Conservation (phyloP, 177 flowering plant genomes). For the Vitis hybrid region DNA sequence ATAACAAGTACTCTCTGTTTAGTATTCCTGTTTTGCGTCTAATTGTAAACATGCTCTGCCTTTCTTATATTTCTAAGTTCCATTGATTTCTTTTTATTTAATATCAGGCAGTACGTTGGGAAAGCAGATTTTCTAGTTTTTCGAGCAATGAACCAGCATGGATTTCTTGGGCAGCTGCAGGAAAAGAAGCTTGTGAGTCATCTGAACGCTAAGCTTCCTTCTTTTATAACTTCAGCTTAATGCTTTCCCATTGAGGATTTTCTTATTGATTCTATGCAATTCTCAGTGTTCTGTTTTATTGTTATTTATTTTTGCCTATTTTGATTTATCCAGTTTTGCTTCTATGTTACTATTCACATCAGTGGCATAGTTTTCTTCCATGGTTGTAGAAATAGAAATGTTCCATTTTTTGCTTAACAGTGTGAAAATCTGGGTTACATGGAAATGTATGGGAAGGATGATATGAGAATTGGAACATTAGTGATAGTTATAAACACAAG, state of each 20-base stretch:
- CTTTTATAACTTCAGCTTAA: too few relatives aligned
- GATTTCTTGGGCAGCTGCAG: constrained; percentile 91
- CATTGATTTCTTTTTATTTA: constrained; percentile 6
- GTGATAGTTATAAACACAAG: too few relatives aligned
- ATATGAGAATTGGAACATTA: too few relatives aligned
- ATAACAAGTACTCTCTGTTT: constrained; percentile 66
- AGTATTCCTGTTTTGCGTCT: background rate
- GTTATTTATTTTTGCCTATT: background rate
- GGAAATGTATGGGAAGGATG: too few relatives aligned
- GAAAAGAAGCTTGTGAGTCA: constrained; percentile 93
- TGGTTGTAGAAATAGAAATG: too few relatives aligned
- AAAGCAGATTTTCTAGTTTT: constrained; percentile 94
- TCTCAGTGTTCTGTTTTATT: background rate
- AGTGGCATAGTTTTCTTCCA: too few relatives aligned
- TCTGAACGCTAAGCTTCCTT: constrained; percentile 6
- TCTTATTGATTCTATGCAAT: too few relatives aligned
- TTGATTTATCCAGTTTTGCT: constrained; percentile 5
- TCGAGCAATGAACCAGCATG: constrained; percentile 91
- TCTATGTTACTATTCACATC: background rate
- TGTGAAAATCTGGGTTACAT: too few relatives aligned
- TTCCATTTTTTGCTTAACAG: too few relatives aligned
- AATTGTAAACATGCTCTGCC: background rate
- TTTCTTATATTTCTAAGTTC: background rate
- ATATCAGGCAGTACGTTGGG: constrained; percentile 84
- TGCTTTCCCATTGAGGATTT: background rate